These are phyloP conservation scores for Trichosporon asahii DNA, from an alignment of 1,284 basidiomycete genomes.

Conservation along the genomic window DNA sequence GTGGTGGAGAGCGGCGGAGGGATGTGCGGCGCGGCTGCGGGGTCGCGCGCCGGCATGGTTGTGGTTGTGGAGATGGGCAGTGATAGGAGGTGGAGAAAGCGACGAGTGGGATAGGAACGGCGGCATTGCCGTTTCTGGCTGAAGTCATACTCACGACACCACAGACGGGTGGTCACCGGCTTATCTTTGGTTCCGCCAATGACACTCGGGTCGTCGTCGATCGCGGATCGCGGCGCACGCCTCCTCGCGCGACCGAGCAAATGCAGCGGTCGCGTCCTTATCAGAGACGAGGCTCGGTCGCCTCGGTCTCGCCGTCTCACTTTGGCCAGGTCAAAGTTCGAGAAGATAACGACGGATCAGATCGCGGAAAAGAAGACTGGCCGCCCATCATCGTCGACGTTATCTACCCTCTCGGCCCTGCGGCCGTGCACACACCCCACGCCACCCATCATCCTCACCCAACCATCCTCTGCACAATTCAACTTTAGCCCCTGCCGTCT, in stretches of 20 bases:
- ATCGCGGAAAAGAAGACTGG: neutral
- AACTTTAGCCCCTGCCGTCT: neutral
- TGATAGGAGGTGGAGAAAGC: neutral
- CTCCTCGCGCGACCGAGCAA: neutral
- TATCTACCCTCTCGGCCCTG: neutral
- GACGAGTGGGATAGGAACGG: neutral
- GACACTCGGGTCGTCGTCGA: neutral
- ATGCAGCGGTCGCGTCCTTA: neutral
- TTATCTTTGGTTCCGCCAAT: conserved; percentile 8
- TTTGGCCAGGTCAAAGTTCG: neutral
- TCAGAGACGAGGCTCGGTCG: neutral
- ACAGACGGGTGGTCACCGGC: neutral
- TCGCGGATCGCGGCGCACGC: neutral
- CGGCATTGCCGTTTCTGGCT: neutral
- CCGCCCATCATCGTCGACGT: neutral
- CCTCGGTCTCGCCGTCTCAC: too few relatives aligned
- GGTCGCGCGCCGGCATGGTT: conserved; percentile 11
- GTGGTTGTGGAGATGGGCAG: neutral
- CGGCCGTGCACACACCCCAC: neutral
- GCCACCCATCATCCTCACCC: neutral
- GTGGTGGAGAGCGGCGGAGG: neutral
- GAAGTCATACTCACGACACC: conserved; percentile 1
- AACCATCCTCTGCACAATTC: neutral
- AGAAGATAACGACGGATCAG: neutral
- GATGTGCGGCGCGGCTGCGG: conserved; percentile 9